A percentile compares a stretch with the other conserved stretches of the same genome.
phyloP scores from a whole-genome alignment of 2,329 filamentous ascomycete genomes.

The Epichloe gansuensis region DNA sequence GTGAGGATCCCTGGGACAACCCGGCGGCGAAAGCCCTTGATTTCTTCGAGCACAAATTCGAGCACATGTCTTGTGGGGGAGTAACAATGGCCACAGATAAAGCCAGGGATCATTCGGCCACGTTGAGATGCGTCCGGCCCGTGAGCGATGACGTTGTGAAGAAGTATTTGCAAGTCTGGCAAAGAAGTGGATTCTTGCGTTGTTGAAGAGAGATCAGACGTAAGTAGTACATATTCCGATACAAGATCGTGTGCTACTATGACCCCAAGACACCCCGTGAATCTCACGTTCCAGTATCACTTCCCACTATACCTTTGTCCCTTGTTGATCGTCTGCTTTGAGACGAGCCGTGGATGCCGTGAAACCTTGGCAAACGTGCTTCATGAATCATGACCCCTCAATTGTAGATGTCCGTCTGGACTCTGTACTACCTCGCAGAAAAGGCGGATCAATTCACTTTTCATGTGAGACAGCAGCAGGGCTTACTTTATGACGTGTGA shows the following conservation, averaged over 20 bases:
- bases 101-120: slow-evolving; percentile 3
- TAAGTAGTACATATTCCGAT: too few species aligned
- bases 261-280: too few species aligned
- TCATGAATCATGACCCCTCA: background rate
- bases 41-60: slow-evolving; percentile 1
- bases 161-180: background rate
- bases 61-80: slow-evolving; percentile 1
- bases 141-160: background rate
- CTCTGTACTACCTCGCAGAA: background rate
- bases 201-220: background rate
- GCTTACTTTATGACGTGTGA: background rate
- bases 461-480: background rate
- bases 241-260: too few species aligned
- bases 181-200: background rate
- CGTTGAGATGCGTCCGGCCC: background rate
- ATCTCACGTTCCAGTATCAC: too few species aligned
- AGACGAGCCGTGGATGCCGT: background rate
- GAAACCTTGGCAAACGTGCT: background rate
- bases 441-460: background rate
- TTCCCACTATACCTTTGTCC: too few species aligned
- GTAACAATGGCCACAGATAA: background rate
- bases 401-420: too few species aligned
- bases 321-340: too few species aligned
- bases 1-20: background rate
- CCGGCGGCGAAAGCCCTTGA: background rate